Conservation (phyloP, 805 yeast species). For the Wickerhamiella nectarea region DNA sequence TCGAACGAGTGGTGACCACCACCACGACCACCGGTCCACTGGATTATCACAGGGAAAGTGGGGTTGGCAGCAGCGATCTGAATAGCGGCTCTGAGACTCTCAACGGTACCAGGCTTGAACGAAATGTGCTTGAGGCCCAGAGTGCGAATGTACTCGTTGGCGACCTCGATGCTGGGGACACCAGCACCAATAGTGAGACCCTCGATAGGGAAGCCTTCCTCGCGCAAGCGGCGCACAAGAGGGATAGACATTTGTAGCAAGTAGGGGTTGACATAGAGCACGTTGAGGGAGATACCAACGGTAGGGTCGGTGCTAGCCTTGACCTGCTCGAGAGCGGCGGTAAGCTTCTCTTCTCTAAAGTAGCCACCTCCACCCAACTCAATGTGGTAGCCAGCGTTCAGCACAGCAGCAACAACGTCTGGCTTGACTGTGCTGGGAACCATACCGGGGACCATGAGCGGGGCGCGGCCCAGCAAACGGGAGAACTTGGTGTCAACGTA, state of each 20-base stretch:
- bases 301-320: constrained; percentile 65
- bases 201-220: constrained; percentile 88
- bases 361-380: constrained; percentile 99
- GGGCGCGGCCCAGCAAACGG: constrained; percentile 83
- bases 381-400: constrained; percentile 92
- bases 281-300: constrained; percentile 78
- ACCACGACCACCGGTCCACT: constrained; percentile 99
- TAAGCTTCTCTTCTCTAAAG: constrained; percentile 59
- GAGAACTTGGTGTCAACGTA: constrained; percentile 92
- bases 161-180: constrained; percentile 96
- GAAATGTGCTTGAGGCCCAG: constrained; percentile 89
- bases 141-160: constrained; percentile 86
- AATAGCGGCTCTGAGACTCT: constrained; percentile 74
- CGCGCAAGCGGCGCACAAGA: constrained; percentile 74
- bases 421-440: constrained; percentile 96
- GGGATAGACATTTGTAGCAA: constrained; percentile 99
- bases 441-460: constrained; percentile 98
- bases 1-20: constrained; percentile 99
- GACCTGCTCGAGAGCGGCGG: constrained; percentile 60
- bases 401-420: constrained; percentile 82
- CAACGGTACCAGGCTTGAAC: constrained; percentile 95
- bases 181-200: constrained; percentile 98
- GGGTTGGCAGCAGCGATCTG: constrained; percentile 94
- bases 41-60: constrained; percentile 87
- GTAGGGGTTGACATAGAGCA: constrained; percentile 92